phyloP scores from a whole-genome alignment of 1,284 basidiomycete species.

The Melampsora americana region DNA sequence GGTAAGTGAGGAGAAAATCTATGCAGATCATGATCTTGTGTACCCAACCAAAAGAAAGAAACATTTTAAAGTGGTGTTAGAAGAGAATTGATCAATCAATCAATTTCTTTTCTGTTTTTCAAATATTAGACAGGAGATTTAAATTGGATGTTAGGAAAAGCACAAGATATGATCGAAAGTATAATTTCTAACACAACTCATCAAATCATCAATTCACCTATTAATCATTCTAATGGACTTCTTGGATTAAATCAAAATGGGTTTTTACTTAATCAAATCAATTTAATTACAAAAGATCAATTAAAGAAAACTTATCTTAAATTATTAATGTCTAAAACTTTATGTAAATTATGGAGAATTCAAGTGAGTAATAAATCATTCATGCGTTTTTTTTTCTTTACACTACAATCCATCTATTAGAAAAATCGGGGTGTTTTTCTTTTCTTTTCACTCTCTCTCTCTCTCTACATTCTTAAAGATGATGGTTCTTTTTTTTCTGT shows the following conservation, averaged over 20 bases:
- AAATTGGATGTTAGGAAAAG: constrained; percentile 32
- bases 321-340: constrained; percentile 30
- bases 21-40: neutral
- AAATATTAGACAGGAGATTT: constrained; percentile 16
- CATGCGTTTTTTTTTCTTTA: neutral
- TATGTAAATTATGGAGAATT: constrained; percentile 37
- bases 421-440: too few relatives aligned
- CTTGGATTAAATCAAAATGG: constrained; percentile 31
- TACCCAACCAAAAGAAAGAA: neutral
- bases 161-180: constrained; percentile 26
- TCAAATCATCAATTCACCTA: constrained; percentile 10
- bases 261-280: constrained; percentile 16
- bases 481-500: neutral
- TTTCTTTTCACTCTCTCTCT: too few relatives aligned
- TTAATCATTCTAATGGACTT: constrained; percentile 24
- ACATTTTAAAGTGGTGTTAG: too few relatives aligned
- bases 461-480: too few relatives aligned
- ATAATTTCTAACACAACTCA: constrained; percentile 29
- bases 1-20: constrained; percentile 3
- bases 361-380: constrained; percentile 23
- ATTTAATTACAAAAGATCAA: constrained; percentile 8
- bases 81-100: too few relatives aligned
- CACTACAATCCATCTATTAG: neutral
- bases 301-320: constrained; percentile 32
- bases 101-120: neutral